Evolutionary conservation across 2,329 filamentous ascomycete genomes (phyloP).

Genomic region (Chaetomium olivaceum): DNA sequence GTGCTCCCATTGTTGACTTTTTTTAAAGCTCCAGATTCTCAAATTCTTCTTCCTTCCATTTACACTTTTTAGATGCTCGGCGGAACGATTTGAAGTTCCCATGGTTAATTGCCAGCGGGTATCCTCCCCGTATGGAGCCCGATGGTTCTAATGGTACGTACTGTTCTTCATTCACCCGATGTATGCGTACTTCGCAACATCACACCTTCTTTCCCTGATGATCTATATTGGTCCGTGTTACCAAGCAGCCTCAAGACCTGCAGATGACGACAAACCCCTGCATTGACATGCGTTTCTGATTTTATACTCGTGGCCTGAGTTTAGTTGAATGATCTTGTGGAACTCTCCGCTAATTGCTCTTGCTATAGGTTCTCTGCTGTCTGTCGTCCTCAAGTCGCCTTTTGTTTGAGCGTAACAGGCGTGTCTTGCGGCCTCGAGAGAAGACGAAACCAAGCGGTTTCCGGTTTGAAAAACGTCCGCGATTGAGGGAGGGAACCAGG

Average conservation of each 20-base stretch:
- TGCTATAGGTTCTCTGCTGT: background rate
- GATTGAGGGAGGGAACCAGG: background rate
- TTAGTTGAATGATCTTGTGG: background rate
- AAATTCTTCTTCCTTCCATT: background rate
- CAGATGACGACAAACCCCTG: conserved; percentile 62
- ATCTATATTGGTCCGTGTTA: conserved; percentile 86
- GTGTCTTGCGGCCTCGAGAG: background rate
- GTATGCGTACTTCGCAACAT: background rate
- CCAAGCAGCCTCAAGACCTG: conserved; percentile 82
- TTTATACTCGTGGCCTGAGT: background rate
- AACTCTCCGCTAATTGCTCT: conserved; percentile 13
- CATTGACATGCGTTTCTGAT: conserved; percentile 69
- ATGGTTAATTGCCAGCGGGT: background rate
- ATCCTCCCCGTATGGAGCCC: background rate
- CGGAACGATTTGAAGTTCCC: background rate
- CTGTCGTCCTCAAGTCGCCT: background rate
- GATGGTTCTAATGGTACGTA: conserved; percentile 17
- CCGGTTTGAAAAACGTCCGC: background rate
- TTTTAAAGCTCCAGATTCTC: conserved; percentile 14
- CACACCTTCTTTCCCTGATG: conserved; percentile 56
- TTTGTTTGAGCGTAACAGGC: background rate
- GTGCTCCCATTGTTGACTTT: conserved; percentile 25
- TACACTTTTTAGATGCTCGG: background rate
- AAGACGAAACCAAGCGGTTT: background rate
- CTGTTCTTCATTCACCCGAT: conserved; percentile 4